These are phyloP conservation scores for Apodospora peruviana DNA, from an alignment of 495 filamentous ascomycete species.

Conservation along the genomic window DNA sequence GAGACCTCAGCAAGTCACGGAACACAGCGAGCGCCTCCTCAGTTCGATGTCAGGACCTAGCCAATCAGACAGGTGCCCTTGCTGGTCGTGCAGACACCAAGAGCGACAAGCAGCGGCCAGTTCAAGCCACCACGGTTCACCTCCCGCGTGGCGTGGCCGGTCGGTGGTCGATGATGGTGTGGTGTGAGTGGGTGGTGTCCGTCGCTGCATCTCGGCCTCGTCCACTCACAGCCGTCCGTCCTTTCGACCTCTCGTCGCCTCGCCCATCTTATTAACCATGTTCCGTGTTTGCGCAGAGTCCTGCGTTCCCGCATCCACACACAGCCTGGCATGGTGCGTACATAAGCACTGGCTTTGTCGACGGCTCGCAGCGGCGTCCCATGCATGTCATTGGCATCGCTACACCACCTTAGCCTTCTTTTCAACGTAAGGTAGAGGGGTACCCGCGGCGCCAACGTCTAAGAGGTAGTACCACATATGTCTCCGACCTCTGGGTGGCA, in stretches of 20 bases:
- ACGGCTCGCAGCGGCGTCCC: neutral
- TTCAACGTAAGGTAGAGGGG: too few relatives aligned
- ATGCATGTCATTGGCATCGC: too few relatives aligned
- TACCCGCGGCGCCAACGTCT: too few relatives aligned
- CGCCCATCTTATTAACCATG: too few relatives aligned
- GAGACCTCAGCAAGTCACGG: neutral
- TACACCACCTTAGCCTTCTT: too few relatives aligned
- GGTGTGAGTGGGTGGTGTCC: neutral
- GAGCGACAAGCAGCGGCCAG: conserved; percentile 1
- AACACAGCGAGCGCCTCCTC: conserved; percentile 1
- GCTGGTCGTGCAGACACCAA: conserved; percentile 12
- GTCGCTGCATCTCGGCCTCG: neutral
- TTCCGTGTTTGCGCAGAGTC: neutral
- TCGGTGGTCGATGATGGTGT: neutral
- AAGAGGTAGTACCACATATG: too few relatives aligned
- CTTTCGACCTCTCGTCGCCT: neutral
- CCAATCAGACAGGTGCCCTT: conserved; percentile 19
- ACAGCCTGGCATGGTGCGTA: neutral
- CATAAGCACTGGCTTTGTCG: neutral
- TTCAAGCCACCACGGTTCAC: conserved; percentile 10
- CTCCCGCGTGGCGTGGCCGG: conserved; percentile 12
- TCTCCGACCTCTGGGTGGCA: too few relatives aligned
- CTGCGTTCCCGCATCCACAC: neutral
- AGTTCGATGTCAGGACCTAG: neutral
- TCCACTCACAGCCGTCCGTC: neutral